A percentile compares a stretch with the other conserved stretches of the same genome.
Evolutionary conservation across 1,139 yeast genomes (phyloP).

Genomic region (Candida albicans): DNA sequence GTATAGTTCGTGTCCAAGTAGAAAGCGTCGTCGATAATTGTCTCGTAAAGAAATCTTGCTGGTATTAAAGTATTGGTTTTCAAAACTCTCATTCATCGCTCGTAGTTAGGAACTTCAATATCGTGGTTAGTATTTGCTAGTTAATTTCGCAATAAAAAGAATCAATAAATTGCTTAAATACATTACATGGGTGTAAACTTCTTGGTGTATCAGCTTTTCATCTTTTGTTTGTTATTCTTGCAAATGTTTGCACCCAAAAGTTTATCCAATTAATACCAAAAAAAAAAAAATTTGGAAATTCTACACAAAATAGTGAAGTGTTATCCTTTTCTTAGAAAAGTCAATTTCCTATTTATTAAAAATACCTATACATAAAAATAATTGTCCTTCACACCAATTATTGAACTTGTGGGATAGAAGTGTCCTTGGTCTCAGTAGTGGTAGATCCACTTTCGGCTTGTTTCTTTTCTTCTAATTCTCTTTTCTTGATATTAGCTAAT

Average conservation of each 20-base stretch:
- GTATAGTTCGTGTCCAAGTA: slow-evolving; percentile 12
- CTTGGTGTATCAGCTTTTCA: background rate
- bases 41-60: background rate
- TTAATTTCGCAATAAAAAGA: too few species aligned
- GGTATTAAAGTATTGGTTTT: background rate
- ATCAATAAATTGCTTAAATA: background rate
- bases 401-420: slow-evolving; percentile 2
- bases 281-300: background rate
- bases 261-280: background rate
- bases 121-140: too few species aligned
- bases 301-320: background rate
- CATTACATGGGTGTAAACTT: background rate
- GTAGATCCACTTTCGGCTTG: slow-evolving; percentile 1
- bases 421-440: background rate
- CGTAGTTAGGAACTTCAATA: background rate
- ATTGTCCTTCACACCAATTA: background rate
- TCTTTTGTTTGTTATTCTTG: background rate
- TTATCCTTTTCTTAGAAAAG: background rate
- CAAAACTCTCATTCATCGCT: background rate
- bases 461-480: slow-evolving; percentile 16
- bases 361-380: background rate
- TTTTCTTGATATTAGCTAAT: slow-evolving; percentile 58
- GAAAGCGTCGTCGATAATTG: background rate
- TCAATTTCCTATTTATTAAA: background rate
- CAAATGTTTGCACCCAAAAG: slow-evolving; percentile 5